Base-by-base conservation (phyloP, 1,284 basidiomycete species). In the Ustilago hordei region DNA sequence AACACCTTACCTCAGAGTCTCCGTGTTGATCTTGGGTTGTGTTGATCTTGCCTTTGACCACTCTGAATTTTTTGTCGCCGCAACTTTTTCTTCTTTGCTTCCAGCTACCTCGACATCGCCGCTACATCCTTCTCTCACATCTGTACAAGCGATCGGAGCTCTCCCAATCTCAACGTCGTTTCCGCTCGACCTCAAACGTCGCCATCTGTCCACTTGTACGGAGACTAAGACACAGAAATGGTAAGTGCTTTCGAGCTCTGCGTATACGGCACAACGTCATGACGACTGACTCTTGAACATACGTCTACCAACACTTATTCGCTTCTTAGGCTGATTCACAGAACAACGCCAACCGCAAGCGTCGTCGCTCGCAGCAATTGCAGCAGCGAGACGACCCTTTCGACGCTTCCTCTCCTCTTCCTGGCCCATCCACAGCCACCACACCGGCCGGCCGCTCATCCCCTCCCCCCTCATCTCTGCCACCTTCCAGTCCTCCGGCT, bases 401-500 rank as follows among this genome's bases (percentile, higher is more conserved):
- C 61, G 64, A 79, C 32, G 73, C 69, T 50, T 73, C 71, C 4
- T 75, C 72, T 8, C 78, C 75, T 5, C 28, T 70, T 11, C 72
- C 71, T 8, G 75, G 75, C 17, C 73, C 74, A 0, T 79, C 77
- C 8, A 75, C 64, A 39, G 79, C 77, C 3, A 65, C 55, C n/a
- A 76, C 79, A 57, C 75, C 76, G 1, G 68, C 66, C 34, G 73
- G 66, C 8, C 64, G 78, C n/a, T 79, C 79, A 1, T 81, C 79
- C 23, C 79, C 79, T 3, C 81, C 84, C 12, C 79, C 84, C 4
- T 84, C 82, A 6, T 80, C 78, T 15, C 68, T 85, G 15, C 84
- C 84, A 8, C 81, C 84, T 1, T 84, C 82, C 12, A 80, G 78
- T 64, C 84, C 84, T 12, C 84, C 84, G 13, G 73, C 66, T 19